Conservation (phyloP, 305 asterid genomes). For the Solanum hybrid region DNA sequence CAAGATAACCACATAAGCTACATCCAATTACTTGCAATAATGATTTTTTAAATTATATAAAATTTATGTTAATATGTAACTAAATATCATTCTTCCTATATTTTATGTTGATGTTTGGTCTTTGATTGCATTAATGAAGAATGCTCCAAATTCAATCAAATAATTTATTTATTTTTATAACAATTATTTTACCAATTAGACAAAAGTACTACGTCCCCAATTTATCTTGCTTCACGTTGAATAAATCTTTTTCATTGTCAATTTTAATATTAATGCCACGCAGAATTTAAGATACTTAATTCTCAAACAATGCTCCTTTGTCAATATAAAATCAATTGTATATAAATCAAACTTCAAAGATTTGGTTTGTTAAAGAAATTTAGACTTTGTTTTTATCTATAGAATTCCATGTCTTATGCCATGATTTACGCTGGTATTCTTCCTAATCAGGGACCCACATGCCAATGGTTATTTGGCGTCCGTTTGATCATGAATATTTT, state of each 20-base stretch:
- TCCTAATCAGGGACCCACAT: not conserved
- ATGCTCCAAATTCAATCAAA: not conserved
- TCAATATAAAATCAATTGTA: not conserved
- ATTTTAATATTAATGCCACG: not conserved
- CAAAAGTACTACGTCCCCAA: not conserved
- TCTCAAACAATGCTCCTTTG: not conserved
- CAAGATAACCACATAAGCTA: not conserved
- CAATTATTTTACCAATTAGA: not conserved
- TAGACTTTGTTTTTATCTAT: not conserved
- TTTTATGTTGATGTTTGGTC: not conserved
- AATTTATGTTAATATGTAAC: not conserved
- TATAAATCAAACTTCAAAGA: not conserved
- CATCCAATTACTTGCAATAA: not conserved
- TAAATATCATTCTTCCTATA: not conserved
- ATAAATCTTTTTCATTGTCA: not conserved
- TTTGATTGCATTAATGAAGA: not conserved
- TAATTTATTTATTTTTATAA: not conserved
- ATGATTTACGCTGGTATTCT: slow-evolving; percentile 18
- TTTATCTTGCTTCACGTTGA: not conserved
- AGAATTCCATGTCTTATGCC: slow-evolving; percentile 22
- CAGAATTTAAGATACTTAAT: not conserved
- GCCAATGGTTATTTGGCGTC: not conserved
- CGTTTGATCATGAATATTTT: not conserved
- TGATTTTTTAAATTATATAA: not conserved
- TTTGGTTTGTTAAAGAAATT: not conserved